These are phyloP conservation scores for Neoascochyta sp. DNA, from an alignment of 2,329 filamentous ascomycete species.

Conservation along the genomic window DNA sequence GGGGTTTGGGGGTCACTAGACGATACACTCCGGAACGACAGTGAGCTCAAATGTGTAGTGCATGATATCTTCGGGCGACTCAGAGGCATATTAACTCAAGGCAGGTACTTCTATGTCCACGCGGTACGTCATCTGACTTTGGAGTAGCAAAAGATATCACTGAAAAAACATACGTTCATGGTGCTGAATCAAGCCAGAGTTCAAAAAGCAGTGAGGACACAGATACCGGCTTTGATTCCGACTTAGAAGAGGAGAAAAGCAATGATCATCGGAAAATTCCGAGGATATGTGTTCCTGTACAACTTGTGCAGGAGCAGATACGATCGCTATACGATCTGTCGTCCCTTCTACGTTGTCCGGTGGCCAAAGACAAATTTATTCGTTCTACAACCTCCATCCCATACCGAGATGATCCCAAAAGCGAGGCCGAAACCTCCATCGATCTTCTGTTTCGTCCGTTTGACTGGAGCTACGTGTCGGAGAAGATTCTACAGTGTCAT, in stretches of 20 bases:
- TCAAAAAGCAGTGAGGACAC: background rate
- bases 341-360: background rate
- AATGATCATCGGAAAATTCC: background rate
- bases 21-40: constrained; percentile 6
- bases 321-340: background rate
- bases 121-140: background rate
- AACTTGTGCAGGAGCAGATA: background rate
- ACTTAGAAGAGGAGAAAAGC: background rate
- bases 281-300: background rate
- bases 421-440: too few relatives aligned
- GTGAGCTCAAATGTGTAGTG: constrained; percentile 2
- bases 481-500: too few relatives aligned
- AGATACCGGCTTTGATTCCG: background rate
- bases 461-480: too few relatives aligned
- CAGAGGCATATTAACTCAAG: background rate
- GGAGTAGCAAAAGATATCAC: background rate
- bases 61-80: background rate
- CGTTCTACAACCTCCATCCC: too few relatives aligned
- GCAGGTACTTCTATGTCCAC: background rate
- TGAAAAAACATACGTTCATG: background rate
- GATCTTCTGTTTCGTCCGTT: too few relatives aligned
- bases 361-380: too few relatives aligned
- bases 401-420: too few relatives aligned
- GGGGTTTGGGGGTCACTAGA: constrained; percentile 9
- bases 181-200: background rate